Evolutionary conservation across 306 rosid genomes (phyloP).

Genomic region (Dryas alaskensis): DNA sequence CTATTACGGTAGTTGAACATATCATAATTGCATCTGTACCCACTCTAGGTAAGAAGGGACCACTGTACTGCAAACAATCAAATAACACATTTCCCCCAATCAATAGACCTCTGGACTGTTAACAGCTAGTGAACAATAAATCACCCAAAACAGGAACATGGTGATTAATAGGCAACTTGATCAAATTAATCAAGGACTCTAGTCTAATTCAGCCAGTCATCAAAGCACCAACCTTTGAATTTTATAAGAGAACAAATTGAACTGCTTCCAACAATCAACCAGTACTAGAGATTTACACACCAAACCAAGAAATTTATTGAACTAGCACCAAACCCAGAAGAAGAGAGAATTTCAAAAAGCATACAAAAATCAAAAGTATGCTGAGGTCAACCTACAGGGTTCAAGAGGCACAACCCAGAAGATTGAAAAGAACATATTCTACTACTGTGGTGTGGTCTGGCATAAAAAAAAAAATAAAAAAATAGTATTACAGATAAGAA

Average conservation of each 20-base stretch:
- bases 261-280: slow-evolving; percentile 1
- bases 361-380: neutral
- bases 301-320: slow-evolving; percentile 12
- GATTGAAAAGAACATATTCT: neutral
- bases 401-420: neutral
- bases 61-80: neutral
- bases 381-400: neutral
- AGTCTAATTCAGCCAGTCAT: slow-evolving; percentile 15
- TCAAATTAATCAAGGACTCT: slow-evolving; percentile 1
- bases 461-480: neutral
- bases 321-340: neutral
- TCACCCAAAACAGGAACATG: neutral
- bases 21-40: neutral
- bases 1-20: neutral
- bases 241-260: neutral
- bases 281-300: slow-evolving; percentile 4
- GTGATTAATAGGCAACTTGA: neutral
- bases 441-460: neutral
- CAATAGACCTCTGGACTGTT: neutral
- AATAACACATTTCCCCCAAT: neutral
- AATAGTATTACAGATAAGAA: neutral
- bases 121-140: neutral
- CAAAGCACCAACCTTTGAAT: slow-evolving; percentile 14
- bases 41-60: neutral
- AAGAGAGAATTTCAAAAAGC: neutral